Conservation (phyloP, 345 rosid species). For the Syzygium grande region DNA sequence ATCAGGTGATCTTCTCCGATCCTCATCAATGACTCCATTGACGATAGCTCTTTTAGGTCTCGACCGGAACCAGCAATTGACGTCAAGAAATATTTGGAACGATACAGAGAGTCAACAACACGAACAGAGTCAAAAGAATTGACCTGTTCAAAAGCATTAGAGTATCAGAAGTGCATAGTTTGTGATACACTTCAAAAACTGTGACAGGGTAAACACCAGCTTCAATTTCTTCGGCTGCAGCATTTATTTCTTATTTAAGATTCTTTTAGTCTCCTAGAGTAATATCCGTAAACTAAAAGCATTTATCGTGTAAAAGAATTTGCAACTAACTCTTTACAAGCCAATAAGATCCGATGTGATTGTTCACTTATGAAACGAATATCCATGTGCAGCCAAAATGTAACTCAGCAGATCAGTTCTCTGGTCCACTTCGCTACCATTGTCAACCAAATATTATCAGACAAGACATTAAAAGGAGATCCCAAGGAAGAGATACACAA, state of each 20-base stretch:
- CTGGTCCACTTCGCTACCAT: not conserved
- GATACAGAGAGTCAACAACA: constrained; percentile 70
- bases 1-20: constrained; percentile 11
- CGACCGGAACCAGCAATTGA: constrained; percentile 22
- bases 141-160: constrained; percentile 33
- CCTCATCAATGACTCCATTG: constrained; percentile 21
- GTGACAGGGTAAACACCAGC: not conserved
- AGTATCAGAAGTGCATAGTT: not conserved
- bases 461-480: not conserved
- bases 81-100: constrained; percentile 70
- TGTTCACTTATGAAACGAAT: not conserved
- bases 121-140: constrained; percentile 60
- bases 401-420: not conserved
- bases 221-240: not conserved
- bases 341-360: not conserved
- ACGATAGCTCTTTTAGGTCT: constrained; percentile 17
- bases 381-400: not conserved
- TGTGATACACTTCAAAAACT: not conserved
- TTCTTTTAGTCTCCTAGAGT: not conserved
- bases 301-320: not conserved
- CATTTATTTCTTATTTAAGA: not conserved
- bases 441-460: not conserved
- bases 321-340: not conserved
- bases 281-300: not conserved
- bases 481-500: not conserved